Conservation (phyloP, 2,329 filamentous ascomycete species). For the Trichoderma sp. region DNA sequence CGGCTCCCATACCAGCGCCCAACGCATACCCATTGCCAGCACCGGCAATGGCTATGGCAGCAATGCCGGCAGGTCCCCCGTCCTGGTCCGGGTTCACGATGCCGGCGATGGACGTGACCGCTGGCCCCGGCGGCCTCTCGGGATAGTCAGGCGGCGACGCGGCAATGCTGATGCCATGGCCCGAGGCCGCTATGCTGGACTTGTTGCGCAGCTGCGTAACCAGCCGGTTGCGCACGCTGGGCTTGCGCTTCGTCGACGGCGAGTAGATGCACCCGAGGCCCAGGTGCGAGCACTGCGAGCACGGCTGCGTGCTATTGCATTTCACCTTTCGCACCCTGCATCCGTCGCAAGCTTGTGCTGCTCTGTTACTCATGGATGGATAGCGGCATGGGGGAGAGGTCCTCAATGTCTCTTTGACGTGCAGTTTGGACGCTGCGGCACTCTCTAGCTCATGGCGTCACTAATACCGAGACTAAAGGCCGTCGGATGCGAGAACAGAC, state of each 20-base stretch:
- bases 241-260: constrained; percentile 38
- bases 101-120: constrained; percentile 33
- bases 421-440: background rate
- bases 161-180: background rate
- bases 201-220: constrained; percentile 41
- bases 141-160: constrained; percentile 4
- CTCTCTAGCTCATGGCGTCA: constrained; percentile 24
- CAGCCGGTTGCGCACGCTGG: constrained; percentile 39
- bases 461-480: constrained; percentile 1
- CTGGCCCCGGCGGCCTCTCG: constrained; percentile 15
- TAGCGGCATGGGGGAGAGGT: constrained; percentile 7
- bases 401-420: background rate
- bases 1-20: background rate
- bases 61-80: background rate
- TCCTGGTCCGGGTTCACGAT: constrained; percentile 29
- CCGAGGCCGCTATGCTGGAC: background rate
- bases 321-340: constrained; percentile 44
- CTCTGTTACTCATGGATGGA: constrained; percentile 28
- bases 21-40: background rate
- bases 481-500: constrained; percentile 1
- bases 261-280: constrained; percentile 40
- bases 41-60: no score
- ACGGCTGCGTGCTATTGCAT: constrained; percentile 40
- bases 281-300: constrained; percentile 42
- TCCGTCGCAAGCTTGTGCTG: constrained; percentile 41